Evolutionary conservation across 78 protist genomes (phyloP), one percentile per base, ranked within the genome.

Genomic region (Chrysochromulina parva): DNA sequence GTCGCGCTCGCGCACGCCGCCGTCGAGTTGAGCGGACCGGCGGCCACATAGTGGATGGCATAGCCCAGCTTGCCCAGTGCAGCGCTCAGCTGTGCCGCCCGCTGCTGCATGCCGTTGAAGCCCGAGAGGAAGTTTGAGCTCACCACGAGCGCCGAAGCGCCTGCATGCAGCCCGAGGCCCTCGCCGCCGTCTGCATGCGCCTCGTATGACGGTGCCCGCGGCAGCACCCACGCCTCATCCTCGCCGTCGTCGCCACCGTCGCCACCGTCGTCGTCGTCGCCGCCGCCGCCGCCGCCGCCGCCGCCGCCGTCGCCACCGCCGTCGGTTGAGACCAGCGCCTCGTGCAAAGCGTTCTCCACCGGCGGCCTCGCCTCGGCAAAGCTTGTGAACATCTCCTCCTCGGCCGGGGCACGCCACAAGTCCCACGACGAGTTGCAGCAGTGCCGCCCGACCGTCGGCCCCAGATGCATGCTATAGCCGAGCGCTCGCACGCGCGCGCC

Each of bases 61-160:
- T 4, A 78, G 58, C 86, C 86, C 10, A 78, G 86, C 86, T 26
- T 26, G 65, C 86, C 57, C 22, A 78, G 22, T 3, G 62, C 62
- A 24, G 13, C 82, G 19, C 55, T n/a, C 53, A 74, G 55, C 82
- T 74, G 82, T 3, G 82, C 82, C 22, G 82, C 82, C 26, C 82
- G 82, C 82, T 74, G 82, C 82, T 74, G 82, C 82, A 74, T 74
- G 24, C 82, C 82, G 26, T 74, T 74, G 82, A 74, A 74, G 14
- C 82, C 82, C 57, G 57, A 48, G 26, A 74, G 82, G 55, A 74
- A 74, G 26, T 6, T 48, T 6, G 82, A 48, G 57, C 57, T 48
- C 55, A 74, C 13, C 57, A 74, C 3, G 28, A 74, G 82, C 82
- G 82, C 82, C 58, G 16, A 0, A 26, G 26, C 19, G 17, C 82